phyloP scores from a whole-genome alignment of 2,329 filamentous ascomycete species.

The Fusarium irregulare region DNA sequence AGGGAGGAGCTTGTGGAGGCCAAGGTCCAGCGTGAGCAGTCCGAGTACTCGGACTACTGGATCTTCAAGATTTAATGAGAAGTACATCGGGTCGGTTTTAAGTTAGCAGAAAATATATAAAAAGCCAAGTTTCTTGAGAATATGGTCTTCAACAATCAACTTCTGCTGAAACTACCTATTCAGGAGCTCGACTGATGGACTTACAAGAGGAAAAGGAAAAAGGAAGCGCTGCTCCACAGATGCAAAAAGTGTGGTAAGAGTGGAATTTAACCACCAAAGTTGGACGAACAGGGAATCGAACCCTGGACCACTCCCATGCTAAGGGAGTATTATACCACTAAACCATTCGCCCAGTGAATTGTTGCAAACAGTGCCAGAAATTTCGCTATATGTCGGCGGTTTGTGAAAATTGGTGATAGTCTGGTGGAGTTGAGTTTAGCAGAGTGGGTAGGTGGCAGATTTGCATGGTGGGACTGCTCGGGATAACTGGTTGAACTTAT shows the following conservation, averaged over 20 bases:
- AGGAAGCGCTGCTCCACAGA: no score
- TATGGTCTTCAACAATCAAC: no score
- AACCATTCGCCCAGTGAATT: constrained; percentile 24
- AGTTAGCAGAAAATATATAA: fast-evolving
- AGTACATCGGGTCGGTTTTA: fast-evolving
- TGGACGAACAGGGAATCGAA: constrained; percentile 35
- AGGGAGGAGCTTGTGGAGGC: not conserved
- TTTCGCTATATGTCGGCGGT: no score
- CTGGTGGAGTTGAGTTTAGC: no score
- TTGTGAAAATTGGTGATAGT: no score
- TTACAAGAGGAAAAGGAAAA: no score
- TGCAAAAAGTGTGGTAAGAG: not conserved
- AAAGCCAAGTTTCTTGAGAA: not conserved
- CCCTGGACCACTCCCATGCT: constrained; percentile 33
- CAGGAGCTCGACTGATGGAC: no score
- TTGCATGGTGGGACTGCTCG: no score
- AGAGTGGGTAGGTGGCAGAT: no score
- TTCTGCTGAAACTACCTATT: no score
- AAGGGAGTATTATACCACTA: constrained; percentile 36
- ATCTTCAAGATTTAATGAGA: not conserved
- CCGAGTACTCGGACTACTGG: not conserved
- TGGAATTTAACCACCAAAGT: constrained; percentile 2
- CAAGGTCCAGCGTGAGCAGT: fast-evolving
- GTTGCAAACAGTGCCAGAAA: no score
- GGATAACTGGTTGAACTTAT: no score